phyloP scores from a whole-genome alignment of 2,329 filamentous ascomycete species.

The Nigrograna mackinnonii region DNA sequence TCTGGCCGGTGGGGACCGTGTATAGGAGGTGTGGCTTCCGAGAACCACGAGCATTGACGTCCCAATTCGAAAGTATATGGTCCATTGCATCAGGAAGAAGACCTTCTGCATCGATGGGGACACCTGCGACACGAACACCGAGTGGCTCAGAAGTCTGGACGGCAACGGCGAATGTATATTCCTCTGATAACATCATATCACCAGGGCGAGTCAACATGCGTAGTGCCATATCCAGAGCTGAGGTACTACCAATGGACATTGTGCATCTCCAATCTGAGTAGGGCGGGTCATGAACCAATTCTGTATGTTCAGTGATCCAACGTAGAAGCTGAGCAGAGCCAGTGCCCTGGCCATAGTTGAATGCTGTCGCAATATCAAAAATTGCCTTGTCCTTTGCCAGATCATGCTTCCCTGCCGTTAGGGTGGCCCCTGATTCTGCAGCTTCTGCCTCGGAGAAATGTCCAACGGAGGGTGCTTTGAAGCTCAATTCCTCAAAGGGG shows the following conservation, averaged over 20 bases:
- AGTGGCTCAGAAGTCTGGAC: constrained; percentile 67
- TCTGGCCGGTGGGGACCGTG: constrained; percentile 81
- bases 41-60: constrained; percentile 55
- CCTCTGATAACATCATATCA: constrained; percentile 82
- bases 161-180: constrained; percentile 85
- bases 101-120: constrained; percentile 70
- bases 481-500: constrained; percentile 77
- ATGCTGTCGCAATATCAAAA: constrained; percentile 80
- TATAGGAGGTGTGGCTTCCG: constrained; percentile 71
- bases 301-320: constrained; percentile 93
- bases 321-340: constrained; percentile 86
- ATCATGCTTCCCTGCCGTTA: constrained; percentile 84
- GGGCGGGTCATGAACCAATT: constrained; percentile 83
- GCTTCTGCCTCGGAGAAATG: constrained; percentile 73
- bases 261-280: constrained; percentile 90
- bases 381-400: constrained; percentile 64
- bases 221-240: constrained; percentile 79
- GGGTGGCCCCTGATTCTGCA: constrained; percentile 59
- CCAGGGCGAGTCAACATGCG: constrained; percentile 78
- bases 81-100: constrained; percentile 66
- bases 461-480: constrained; percentile 73
- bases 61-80: constrained; percentile 67
- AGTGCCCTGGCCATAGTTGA: constrained; percentile 91
- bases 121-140: constrained; percentile 62
- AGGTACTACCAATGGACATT: constrained; percentile 84